Evolutionary conservation across 164 flowering plant genomes (phyloP).

Genomic region (Umbilicus rupestris): DNA sequence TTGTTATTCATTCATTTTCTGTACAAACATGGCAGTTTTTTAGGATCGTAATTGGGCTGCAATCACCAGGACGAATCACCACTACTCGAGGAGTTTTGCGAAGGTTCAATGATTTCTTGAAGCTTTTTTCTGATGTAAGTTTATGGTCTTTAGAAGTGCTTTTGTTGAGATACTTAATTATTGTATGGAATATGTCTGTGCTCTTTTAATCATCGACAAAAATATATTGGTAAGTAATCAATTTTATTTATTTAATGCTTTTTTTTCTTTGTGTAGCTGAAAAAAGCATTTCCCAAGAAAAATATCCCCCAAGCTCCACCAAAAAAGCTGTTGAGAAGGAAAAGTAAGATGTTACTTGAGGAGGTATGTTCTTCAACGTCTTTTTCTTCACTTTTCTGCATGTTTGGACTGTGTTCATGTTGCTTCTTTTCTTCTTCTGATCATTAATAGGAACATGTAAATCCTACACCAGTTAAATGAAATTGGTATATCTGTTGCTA

Average conservation of each 20-base stretch:
- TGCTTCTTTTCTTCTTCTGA: not conserved
- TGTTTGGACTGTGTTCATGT: not conserved
- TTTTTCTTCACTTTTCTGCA: constrained; percentile 2
- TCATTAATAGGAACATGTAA: not conserved
- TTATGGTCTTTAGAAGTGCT: not conserved
- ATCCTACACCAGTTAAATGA: not conserved
- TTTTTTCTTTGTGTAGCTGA: constrained; percentile 47
- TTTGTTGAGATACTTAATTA: not conserved
- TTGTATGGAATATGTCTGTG: no score
- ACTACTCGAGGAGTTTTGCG: constrained; percentile 46
- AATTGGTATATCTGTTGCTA: no score
- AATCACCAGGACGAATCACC: constrained; percentile 84
- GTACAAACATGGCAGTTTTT: constrained; percentile 53
- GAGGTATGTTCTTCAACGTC: constrained; percentile 35
- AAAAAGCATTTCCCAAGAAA: constrained; percentile 60
- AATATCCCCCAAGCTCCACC: constrained; percentile 78
- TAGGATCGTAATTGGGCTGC: constrained; percentile 88
- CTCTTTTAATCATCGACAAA: no score
- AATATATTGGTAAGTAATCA: no score
- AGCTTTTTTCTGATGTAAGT: constrained; percentile 68
- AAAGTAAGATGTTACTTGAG: constrained; percentile 52
- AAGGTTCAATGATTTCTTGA: constrained; percentile 84
- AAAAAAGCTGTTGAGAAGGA: constrained; percentile 64
- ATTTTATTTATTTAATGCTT: not conserved
- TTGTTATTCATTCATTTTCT: not conserved